Evolutionary conservation across 179 eudicot species (phyloP).

Genomic region (Corrigiola litoralis): DNA sequence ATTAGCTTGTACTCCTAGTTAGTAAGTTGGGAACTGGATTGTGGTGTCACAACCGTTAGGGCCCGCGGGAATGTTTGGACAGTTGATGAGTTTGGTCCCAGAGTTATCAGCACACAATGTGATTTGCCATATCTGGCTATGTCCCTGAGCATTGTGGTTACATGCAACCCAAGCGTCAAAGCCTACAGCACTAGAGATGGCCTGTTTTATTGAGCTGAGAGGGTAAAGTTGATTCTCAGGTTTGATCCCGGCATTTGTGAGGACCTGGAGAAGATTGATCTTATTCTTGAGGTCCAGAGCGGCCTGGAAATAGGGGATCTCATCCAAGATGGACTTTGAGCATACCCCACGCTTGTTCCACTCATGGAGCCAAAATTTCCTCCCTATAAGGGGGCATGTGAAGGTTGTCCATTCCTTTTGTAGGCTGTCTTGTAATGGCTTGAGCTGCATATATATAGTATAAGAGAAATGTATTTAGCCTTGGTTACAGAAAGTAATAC

Average conservation of each 20-base stretch:
- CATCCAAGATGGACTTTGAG: constrained; percentile 16
- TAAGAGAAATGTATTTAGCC: neutral
- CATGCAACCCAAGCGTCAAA: constrained; percentile 18
- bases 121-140: constrained; percentile 27
- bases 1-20: neutral
- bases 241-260: constrained; percentile 13
- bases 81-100: constrained; percentile 14
- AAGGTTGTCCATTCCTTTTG: constrained; percentile 22
- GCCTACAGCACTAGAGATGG: constrained; percentile 8
- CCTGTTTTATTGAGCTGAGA: neutral
- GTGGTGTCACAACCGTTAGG: constrained; percentile 2
- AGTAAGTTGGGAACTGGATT: constrained; percentile 19
- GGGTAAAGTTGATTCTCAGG: constrained; percentile 21
- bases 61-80: constrained; percentile 9
- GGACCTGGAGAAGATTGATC: constrained; percentile 20
- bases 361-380: constrained; percentile 34
- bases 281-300: constrained; percentile 22
- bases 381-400: constrained; percentile 29
- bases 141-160: constrained; percentile 25
- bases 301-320: constrained; percentile 17
- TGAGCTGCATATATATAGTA: constrained; percentile 7
- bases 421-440: constrained; percentile 13
- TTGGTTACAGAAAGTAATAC: too few relatives aligned
- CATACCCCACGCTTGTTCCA: constrained; percentile 39
- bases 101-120: constrained; percentile 12